phyloP scores from a whole-genome alignment of 2,329 filamentous ascomycete species.

The Colletotrichum tropicale region DNA sequence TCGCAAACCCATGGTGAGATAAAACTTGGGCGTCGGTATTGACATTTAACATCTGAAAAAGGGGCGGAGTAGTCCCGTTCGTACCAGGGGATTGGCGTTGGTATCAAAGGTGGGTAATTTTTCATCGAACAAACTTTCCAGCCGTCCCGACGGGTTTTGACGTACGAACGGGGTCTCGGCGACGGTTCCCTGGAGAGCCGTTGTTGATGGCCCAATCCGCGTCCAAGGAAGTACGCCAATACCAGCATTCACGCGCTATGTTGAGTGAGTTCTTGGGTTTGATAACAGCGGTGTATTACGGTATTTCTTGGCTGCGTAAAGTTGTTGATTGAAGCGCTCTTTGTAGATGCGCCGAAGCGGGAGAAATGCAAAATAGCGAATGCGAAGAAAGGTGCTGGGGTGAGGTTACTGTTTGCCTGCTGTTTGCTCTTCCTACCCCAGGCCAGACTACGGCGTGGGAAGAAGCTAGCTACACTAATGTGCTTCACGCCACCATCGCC shows the following conservation, averaged over 20 bases:
- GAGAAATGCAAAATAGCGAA: neutral
- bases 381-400: too few relatives aligned
- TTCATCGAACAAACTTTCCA: neutral
- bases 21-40: neutral
- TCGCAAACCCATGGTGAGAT: neutral
- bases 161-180: neutral
- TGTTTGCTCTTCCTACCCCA: neutral
- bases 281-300: neutral
- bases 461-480: neutral
- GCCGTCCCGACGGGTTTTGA: neutral
- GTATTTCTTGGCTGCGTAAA: neutral
- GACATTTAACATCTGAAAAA: neutral
- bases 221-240: neutral
- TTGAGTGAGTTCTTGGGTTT: neutral
- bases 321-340: neutral
- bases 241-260: neutral
- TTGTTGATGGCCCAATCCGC: neutral
- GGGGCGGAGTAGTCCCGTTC: neutral
- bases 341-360: neutral
- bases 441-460: neutral
- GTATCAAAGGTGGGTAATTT: neutral
- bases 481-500: neutral
- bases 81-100: neutral
- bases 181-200: neutral
- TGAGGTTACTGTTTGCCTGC: neutral